Percentiles rank a stretch among this genome's conserved stretches.
Evolutionary conservation across 257 asterid species (phyloP).

Genomic region (Rauvolfia tetraphylla): DNA sequence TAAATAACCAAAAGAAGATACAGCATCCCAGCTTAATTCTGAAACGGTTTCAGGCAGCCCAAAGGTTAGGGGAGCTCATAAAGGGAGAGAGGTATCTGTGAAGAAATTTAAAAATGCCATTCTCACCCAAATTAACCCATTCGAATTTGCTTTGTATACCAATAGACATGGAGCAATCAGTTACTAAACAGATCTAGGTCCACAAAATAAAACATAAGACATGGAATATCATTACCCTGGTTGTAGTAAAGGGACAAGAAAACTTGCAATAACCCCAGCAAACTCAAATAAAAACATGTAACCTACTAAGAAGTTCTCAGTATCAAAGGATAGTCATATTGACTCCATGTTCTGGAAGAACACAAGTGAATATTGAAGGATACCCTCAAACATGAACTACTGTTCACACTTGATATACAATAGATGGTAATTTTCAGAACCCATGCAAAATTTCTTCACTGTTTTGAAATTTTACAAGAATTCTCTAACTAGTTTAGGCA

Average conservation of each 20-base stretch:
- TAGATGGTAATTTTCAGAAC: not conserved
- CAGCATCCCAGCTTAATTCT: not conserved
- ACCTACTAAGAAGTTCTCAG: not conserved
- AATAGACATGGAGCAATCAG: not conserved
- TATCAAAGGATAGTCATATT: not conserved
- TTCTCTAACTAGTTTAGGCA: not conserved
- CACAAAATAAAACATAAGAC: not conserved
- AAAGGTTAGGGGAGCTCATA: not conserved
- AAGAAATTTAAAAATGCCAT: not conserved
- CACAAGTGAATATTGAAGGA: not conserved
- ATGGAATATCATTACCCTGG: not conserved
- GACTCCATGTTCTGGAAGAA: not conserved
- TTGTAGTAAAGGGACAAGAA: not conserved
- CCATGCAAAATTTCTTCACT: not conserved
- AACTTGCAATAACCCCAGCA: not conserved
- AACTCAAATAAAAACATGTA: not conserved
- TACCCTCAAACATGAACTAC: not conserved
- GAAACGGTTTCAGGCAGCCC: not conserved
- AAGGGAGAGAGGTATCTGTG: not conserved
- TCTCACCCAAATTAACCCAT: not conserved
- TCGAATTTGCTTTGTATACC: not conserved
- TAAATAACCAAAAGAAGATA: not conserved
- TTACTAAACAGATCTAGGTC: not conserved
- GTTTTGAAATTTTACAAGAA: not conserved
- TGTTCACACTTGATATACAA: not conserved